Evolutionary conservation across 2,329 filamentous ascomycete genomes (phyloP).

Genomic region (Curvularia spicifera): DNA sequence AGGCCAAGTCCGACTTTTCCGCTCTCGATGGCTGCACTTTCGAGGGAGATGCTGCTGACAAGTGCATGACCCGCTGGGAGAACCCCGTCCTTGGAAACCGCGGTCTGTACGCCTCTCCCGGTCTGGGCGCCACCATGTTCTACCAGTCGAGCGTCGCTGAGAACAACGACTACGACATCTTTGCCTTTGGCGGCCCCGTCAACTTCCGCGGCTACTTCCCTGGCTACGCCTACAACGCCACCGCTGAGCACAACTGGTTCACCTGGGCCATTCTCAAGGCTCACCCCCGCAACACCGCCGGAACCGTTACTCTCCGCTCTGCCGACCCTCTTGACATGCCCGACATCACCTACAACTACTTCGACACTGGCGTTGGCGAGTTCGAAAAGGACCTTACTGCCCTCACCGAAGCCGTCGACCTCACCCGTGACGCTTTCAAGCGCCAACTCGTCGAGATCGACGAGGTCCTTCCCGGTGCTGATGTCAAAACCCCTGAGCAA

Average conservation of each 20-base stretch:
- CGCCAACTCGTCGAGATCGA: conserved; percentile 45
- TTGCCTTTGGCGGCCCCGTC: conserved; percentile 62
- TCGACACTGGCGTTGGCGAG: conserved; percentile 62
- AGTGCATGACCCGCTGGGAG: conserved; percentile 55
- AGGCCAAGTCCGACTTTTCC: conserved; percentile 47
- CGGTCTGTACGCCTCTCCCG: conserved; percentile 58
- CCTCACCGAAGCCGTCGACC: conserved; percentile 60
- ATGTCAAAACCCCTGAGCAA: conserved; percentile 48
- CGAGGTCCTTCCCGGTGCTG: conserved; percentile 58
- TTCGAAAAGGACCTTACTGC: conserved; percentile 63
- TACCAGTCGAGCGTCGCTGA: conserved; percentile 52
- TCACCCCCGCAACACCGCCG: conserved; percentile 66
- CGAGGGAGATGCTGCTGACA: conserved; percentile 50
- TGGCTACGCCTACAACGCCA: conserved; percentile 60
- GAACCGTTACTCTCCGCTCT: conserved; percentile 66
- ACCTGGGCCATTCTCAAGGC: conserved; percentile 65
- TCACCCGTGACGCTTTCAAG: conserved; percentile 55
- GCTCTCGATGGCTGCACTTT: conserved; percentile 52
- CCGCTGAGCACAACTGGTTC: conserved; percentile 56
- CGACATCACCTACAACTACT: conserved; percentile 58
- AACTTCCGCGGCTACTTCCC: conserved; percentile 64
- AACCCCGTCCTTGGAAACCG: conserved; percentile 52
- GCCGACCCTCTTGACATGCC: conserved; percentile 69
- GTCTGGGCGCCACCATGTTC: conserved; percentile 59
- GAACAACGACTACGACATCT: conserved; percentile 60